Evolutionary conservation across 768 basidiomycete species (phyloP).

Genomic region (Pleurotus eryngii): DNA sequence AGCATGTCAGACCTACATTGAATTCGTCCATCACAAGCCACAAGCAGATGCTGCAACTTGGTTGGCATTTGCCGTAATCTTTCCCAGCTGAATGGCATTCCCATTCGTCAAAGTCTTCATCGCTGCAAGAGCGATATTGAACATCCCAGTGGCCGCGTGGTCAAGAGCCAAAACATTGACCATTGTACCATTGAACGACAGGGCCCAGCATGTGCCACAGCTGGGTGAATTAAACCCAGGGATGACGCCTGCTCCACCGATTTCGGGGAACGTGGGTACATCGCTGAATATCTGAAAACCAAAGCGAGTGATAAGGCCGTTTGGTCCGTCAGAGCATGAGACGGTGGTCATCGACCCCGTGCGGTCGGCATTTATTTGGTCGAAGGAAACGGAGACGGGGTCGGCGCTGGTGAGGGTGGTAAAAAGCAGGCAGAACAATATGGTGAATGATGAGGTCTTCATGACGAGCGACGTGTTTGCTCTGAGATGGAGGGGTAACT

Average conservation of each 20-base stretch:
- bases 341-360: slow-evolving; percentile 37
- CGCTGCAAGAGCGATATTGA: slow-evolving; percentile 47
- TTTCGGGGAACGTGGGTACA: slow-evolving; percentile 56
- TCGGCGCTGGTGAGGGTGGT: slow-evolving; percentile 22
- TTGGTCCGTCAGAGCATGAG: slow-evolving; percentile 45
- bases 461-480: slow-evolving; percentile 1
- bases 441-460: slow-evolving; percentile 14
- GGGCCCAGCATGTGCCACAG: slow-evolving; percentile 61
- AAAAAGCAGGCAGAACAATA: slow-evolving; percentile 17
- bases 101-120: slow-evolving; percentile 52
- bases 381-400: slow-evolving; percentile 32
- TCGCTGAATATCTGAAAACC: slow-evolving; percentile 46
- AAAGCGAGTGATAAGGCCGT: slow-evolving; percentile 42
- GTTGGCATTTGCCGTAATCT: slow-evolving; percentile 39
- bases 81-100: slow-evolving; percentile 44
- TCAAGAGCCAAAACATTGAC: slow-evolving; percentile 55
- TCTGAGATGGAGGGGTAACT: neutral
- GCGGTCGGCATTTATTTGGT: slow-evolving; percentile 47
- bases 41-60: slow-evolving; percentile 47
- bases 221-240: slow-evolving; percentile 45
- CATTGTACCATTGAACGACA: slow-evolving; percentile 40
- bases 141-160: slow-evolving; percentile 34
- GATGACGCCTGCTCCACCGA: slow-evolving; percentile 54
- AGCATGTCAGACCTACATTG: neutral
- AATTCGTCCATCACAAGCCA: slow-evolving; percentile 30